Conservation (phyloP, 768 basidiomycete genomes). For the Xerocomus brunneocitrinus region DNA sequence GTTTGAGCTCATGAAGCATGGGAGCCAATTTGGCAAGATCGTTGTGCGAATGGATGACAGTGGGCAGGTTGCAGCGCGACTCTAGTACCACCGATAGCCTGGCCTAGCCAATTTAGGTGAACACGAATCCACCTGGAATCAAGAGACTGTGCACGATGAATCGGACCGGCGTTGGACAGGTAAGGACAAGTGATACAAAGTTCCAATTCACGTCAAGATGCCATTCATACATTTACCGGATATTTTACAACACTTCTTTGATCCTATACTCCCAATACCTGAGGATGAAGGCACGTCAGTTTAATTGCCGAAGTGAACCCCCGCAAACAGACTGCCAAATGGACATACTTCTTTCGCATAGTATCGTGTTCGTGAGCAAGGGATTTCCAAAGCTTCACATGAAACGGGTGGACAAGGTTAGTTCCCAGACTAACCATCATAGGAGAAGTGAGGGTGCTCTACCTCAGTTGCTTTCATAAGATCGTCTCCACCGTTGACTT, state of each 20-base stretch:
- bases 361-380: constrained; percentile 68
- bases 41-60: constrained; percentile 45
- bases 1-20: constrained; percentile 60
- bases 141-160: neutral
- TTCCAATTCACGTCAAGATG: constrained; percentile 5
- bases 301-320: constrained; percentile 21
- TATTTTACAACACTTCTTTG: constrained; percentile 39
- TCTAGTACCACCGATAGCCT: constrained; percentile 11
- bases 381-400: constrained; percentile 59
- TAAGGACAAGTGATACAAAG: constrained; percentile 1
- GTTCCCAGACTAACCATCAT: constrained; percentile 1
- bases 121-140: neutral
- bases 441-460: constrained; percentile 5
- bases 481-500: constrained; percentile 48
- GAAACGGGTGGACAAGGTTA: constrained; percentile 12
- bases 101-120: neutral
- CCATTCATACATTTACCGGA: constrained; percentile 15
- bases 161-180: neutral
- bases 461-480: constrained; percentile 50
- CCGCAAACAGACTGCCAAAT: constrained; percentile 6
- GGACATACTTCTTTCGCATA: constrained; percentile 69
- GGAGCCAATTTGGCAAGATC: constrained; percentile 76
- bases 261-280: constrained; percentile 82
- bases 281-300: constrained; percentile 13
- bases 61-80: constrained; percentile 22